Evolutionary conservation across 495 filamentous ascomycete genomes (phyloP).

Genomic region (Penicillium daleae): DNA sequence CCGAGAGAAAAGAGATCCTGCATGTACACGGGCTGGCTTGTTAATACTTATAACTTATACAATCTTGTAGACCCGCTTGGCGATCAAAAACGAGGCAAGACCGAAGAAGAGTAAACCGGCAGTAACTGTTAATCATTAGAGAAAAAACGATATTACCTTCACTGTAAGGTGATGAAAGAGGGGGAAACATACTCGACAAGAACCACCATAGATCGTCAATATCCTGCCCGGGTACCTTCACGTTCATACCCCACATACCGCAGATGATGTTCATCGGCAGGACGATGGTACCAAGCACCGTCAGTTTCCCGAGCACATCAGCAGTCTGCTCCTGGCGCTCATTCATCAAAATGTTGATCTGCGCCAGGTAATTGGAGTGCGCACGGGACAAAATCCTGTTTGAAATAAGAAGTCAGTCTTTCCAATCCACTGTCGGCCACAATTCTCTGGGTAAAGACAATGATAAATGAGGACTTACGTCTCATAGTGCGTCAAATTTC

Average conservation of each 20-base stretch:
- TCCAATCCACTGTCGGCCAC: not conserved
- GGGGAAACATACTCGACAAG: constrained; percentile 56
- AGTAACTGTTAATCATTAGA: constrained; percentile 57
- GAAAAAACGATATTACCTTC: not conserved
- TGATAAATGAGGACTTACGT: constrained; percentile 60
- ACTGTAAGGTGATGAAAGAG: not conserved
- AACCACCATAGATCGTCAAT: constrained; percentile 66
- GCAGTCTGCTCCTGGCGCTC: constrained; percentile 95
- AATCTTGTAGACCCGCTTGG: constrained; percentile 77
- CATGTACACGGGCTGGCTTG: not conserved
- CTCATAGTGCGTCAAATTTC: constrained; percentile 92
- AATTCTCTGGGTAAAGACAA: not conserved
- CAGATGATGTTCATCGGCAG: constrained; percentile 98
- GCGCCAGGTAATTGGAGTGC: constrained; percentile 94
- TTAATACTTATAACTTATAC: constrained; percentile 44
- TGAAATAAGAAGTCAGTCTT: not conserved
- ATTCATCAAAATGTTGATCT: constrained; percentile 95
- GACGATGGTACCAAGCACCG: constrained; percentile 94
- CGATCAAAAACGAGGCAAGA: constrained; percentile 74
- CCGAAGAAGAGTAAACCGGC: constrained; percentile 77
- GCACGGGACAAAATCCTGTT: constrained; percentile 84
- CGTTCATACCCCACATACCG: constrained; percentile 99
- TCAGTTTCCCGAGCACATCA: constrained; percentile 91
- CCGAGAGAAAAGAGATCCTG: not conserved
- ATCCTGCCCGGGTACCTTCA: constrained; percentile 89